A percentile compares a stretch with the other conserved stretches of the same genome.
These are phyloP conservation scores for Telfairia occidentalis DNA, from an alignment of 331 rosid genomes.

Conservation along the genomic window DNA sequence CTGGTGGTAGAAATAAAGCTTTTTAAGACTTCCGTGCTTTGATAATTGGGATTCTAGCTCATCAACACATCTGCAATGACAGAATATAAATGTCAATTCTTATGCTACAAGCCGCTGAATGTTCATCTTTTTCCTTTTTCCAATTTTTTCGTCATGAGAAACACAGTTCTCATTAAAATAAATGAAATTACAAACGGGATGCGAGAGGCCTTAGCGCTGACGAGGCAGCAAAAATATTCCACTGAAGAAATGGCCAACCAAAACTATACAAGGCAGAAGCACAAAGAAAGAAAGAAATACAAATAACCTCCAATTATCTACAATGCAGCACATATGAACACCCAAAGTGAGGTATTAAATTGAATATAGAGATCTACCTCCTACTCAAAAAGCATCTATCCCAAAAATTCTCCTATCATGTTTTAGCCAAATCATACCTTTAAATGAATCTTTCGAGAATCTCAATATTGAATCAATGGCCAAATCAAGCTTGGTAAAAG, in stretches of 20 bases:
- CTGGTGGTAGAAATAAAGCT: conserved; percentile 86
- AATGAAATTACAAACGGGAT: background rate
- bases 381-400: background rate
- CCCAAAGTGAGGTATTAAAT: background rate
- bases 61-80: conserved; percentile 68
- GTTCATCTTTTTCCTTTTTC: background rate
- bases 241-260: background rate
- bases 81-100: background rate
- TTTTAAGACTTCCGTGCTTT: conserved; percentile 86
- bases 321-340: background rate
- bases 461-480: background rate
- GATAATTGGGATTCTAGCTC: conserved; percentile 87
- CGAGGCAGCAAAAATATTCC: background rate
- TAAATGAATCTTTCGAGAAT: background rate
- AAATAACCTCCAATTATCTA: background rate
- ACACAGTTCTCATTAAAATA: background rate
- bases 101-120: background rate
- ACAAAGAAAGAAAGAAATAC: background rate
- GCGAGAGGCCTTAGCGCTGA: background rate
- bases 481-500: background rate
- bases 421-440: background rate
- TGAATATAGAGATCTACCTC: background rate
- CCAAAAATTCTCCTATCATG: background rate
- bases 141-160: background rate
- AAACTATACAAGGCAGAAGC: background rate